Evolutionary conservation across 257 asterid species (phyloP), one percentile per base, ranked within the genome.

Genomic region (Forsythia suspensa): DNA sequence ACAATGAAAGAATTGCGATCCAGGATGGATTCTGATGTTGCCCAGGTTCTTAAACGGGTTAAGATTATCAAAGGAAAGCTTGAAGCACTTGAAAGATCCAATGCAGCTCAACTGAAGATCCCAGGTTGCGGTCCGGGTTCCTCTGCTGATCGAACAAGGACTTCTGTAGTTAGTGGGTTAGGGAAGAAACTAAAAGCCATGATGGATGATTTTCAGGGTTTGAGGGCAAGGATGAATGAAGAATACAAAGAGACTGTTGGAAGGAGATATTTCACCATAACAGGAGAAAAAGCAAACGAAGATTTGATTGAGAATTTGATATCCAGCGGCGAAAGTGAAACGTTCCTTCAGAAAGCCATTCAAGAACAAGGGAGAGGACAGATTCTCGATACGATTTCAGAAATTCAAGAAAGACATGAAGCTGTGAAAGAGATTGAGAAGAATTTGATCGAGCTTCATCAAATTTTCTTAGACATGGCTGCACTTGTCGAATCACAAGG

Each of bases 151-250:
- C 67, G 67, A 59, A 59, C 67, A 0, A n/a, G 67, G 34, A 59
- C 67, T 21, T 59, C 67, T 9, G 67, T 59, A 59, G 67, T 59
- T n/a, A 59, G 67, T 13, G 67, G 67, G 36, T 59, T 59, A 59
- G 67, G 67, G 36, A 59, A 59, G 8, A 59, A 59, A 59, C 67
- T 59, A 7, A 59, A 59, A 59, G 67, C 20, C 67, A 24, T 59
- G 67, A 59, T 59, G 67, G 67, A 59, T 59, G 67, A 59, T 59
- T 59, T 59, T 59, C 67, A 59, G 12, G 67, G 67, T n/a, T 59
- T 59, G 67, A 59, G 67, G 34, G 37, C 37, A 59, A 20, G 67
- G 34, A 59, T 59, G 67, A 59, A 59, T 20, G 67, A 11, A n/a
- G 67, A 59, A 20, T 59, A 59, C 11, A 59, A 59, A 59, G 67